Conservation (phyloP, 2,329 filamentous ascomycete genomes). For the Penicillium janthinellum region DNA sequence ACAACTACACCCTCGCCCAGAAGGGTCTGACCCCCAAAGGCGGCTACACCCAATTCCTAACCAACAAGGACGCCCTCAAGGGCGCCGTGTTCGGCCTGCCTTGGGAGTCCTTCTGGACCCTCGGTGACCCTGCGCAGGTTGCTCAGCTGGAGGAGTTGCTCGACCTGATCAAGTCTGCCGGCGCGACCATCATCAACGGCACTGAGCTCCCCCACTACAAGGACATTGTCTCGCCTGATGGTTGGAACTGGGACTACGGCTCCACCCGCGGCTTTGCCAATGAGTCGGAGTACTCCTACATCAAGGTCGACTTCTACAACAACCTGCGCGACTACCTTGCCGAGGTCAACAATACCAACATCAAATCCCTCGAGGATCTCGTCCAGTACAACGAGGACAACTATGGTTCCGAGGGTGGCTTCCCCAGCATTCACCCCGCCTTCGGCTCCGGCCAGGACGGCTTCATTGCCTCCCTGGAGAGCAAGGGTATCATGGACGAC, state of each 20-base stretch:
- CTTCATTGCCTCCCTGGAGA: conserved; percentile 64
- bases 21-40: conserved; percentile 54
- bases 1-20: conserved; percentile 68
- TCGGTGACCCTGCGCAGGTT: conserved; percentile 60
- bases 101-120: conserved; percentile 70
- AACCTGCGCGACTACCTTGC: conserved; percentile 66
- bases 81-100: conserved; percentile 70
- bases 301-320: conserved; percentile 66
- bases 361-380: conserved; percentile 65
- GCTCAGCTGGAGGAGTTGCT: conserved; percentile 56
- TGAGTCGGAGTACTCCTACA: conserved; percentile 71
- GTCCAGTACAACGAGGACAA: conserved; percentile 65
- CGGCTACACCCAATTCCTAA: conserved; percentile 62
- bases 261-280: conserved; percentile 64
- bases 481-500: conserved; percentile 62
- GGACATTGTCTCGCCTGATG: conserved; percentile 63
- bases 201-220: conserved; percentile 68
- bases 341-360: conserved; percentile 62
- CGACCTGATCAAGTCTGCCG: conserved; percentile 58
- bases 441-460: conserved; percentile 72
- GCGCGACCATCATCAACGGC: conserved; percentile 68
- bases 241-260: conserved; percentile 77
- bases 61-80: conserved; percentile 56
- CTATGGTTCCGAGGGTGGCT: conserved; percentile 67
- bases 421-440: conserved; percentile 62